Evolutionary conservation across 1,284 basidiomycete species (phyloP).

Genomic region (Cystobasidiaceae sp.): DNA sequence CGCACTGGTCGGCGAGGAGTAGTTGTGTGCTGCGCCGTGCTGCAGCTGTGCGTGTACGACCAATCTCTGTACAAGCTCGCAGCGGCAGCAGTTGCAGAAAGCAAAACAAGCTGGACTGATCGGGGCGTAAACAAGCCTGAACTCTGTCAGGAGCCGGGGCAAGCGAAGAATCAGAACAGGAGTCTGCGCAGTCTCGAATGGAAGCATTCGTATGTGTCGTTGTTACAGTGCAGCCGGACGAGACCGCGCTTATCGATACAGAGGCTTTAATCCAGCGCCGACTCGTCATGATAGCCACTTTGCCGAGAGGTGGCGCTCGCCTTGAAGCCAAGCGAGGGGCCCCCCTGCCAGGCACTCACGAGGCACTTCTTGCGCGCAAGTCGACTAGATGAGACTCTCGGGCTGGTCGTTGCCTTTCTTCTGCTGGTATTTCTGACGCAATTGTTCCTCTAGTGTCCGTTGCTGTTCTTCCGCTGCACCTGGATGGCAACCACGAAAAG

Average conservation of each 20-base stretch:
- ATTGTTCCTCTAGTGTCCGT: constrained; percentile 31
- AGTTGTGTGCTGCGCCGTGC: neutral
- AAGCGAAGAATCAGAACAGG: no score
- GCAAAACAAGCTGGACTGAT: neutral
- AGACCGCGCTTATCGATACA: no score
- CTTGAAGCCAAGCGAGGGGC: no score
- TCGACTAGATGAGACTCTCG: neutral
- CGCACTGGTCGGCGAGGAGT: neutral
- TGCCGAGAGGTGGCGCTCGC: no score
- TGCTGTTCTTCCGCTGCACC: constrained; percentile 30
- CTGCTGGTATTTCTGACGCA: constrained; percentile 34
- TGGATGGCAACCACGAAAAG: neutral
- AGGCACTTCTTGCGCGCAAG: no score
- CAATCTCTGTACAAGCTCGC: neutral
- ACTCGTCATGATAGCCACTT: no score
- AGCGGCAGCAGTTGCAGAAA: neutral
- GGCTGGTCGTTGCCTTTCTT: constrained; percentile 25
- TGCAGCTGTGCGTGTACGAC: neutral
- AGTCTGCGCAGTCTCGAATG: no score
- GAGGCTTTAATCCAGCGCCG: no score
- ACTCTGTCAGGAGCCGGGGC: no score
- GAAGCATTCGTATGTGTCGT: no score
- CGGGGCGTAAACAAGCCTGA: neutral
- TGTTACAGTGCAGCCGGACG: no score
- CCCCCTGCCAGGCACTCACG: no score